phyloP scores from a whole-genome alignment of 2,329 filamentous ascomycete species.

The Ceratocystis huliohia region DNA sequence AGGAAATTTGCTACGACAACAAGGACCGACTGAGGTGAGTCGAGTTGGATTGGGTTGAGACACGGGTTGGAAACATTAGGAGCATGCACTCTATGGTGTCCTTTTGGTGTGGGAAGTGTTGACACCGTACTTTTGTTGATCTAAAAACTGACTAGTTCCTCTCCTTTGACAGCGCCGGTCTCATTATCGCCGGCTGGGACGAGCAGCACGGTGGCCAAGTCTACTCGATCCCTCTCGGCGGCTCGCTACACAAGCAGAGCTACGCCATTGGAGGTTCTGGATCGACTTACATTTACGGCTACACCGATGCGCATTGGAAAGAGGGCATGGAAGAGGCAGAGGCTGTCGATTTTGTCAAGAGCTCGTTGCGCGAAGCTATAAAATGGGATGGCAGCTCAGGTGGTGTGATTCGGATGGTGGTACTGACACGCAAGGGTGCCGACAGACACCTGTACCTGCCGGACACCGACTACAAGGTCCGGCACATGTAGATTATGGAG shows the following conservation, averaged over 20 bases:
- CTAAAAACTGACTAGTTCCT: neutral
- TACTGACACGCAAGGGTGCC: constrained; percentile 78
- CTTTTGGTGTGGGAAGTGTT: neutral
- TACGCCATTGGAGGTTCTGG: constrained; percentile 95
- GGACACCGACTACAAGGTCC: constrained; percentile 70
- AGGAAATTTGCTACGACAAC: constrained; percentile 96
- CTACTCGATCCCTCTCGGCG: constrained; percentile 91
- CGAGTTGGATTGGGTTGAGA: neutral
- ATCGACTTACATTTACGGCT: constrained; percentile 98
- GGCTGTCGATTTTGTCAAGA: constrained; percentile 86
- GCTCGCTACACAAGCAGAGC: constrained; percentile 91
- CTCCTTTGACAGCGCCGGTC: constrained; percentile 56
- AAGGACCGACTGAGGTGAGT: constrained; percentile 81
- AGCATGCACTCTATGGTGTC: neutral
- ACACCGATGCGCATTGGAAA: constrained; percentile 91
- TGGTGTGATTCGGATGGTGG: constrained; percentile 95
- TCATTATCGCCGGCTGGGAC: constrained; percentile 98
- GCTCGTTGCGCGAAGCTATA: constrained; percentile 82
- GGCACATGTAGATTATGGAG: constrained; percentile 44
- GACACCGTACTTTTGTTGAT: neutral
- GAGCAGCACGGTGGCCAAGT: constrained; percentile 90
- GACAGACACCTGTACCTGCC: constrained; percentile 92
- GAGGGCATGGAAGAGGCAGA: constrained; percentile 90
- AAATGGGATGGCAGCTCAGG: constrained; percentile 99
- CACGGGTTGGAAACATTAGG: neutral